Conservation (phyloP, 768 basidiomycete species). For the Xerocomellus chrysenteron region DNA sequence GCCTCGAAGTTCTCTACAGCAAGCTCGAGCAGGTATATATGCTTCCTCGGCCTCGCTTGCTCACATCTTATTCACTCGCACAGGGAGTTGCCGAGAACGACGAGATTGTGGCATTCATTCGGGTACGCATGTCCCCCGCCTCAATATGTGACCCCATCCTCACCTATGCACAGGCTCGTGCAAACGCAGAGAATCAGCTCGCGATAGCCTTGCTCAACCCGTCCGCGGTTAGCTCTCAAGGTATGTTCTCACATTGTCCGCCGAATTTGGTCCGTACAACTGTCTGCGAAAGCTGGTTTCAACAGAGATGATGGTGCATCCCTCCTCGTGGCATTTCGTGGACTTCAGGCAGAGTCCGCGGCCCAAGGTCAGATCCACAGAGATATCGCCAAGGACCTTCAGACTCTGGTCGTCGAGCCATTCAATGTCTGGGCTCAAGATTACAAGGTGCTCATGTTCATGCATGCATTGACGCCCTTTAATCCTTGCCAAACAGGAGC, state of each 20-base stretch:
- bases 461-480: slow-evolving; percentile 9
- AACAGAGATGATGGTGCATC: slow-evolving; percentile 83
- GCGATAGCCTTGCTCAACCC: slow-evolving; percentile 58
- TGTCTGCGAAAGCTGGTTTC: slow-evolving; percentile 57
- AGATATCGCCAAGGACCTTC: slow-evolving; percentile 71
- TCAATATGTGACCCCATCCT: slow-evolving; percentile 1
- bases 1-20: slow-evolving; percentile 72
- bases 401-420: slow-evolving; percentile 72
- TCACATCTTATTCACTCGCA: slow-evolving; percentile 14
- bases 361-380: slow-evolving; percentile 75
- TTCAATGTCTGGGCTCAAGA: slow-evolving; percentile 77
- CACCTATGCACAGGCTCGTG: slow-evolving; percentile 59
- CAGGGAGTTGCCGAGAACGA: slow-evolving; percentile 83
- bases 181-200: slow-evolving; percentile 63
- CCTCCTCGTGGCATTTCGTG: slow-evolving; percentile 73
- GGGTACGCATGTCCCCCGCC: slow-evolving; percentile 48
- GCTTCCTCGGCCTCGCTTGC: slow-evolving; percentile 10
- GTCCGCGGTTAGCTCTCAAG: slow-evolving; percentile 45
- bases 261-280: slow-evolving; percentile 4
- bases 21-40: slow-evolving; percentile 76
- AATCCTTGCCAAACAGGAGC: slow-evolving; percentile 44
- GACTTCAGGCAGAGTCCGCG: slow-evolving; percentile 70
- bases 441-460: slow-evolving; percentile 53
- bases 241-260: slow-evolving; percentile 33
- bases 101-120: slow-evolving; percentile 79